These are phyloP conservation scores for Hortaea werneckii DNA, from an alignment of 2,329 filamentous ascomycete genomes.

Conservation along the genomic window DNA sequence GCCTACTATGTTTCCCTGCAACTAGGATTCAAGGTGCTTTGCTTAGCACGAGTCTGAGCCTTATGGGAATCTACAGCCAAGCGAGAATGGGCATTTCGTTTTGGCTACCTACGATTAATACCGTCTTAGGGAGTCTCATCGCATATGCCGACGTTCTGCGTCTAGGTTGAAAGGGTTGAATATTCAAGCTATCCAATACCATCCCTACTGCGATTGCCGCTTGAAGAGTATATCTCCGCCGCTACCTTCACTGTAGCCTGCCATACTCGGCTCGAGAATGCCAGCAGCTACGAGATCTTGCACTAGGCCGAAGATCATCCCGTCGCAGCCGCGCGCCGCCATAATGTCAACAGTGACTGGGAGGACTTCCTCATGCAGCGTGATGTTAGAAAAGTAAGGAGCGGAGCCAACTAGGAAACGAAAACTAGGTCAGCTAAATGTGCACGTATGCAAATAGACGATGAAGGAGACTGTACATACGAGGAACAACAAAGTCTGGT, in stretches of 20 bases:
- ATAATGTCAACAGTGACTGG: constrained; percentile 51
- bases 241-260: constrained; percentile 32
- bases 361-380: constrained; percentile 39
- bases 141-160: background rate
- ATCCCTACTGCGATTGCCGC: constrained; percentile 2
- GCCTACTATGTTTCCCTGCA: background rate
- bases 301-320: constrained; percentile 46
- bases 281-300: constrained; percentile 42
- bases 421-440: background rate
- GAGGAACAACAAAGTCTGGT: constrained; percentile 38
- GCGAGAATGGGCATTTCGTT: background rate
- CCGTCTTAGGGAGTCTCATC: background rate
- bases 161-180: background rate
- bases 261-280: constrained; percentile 36
- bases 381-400: constrained; percentile 39
- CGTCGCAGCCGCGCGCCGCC: constrained; percentile 51
- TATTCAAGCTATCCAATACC: background rate
- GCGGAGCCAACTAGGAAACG: constrained; percentile 27
- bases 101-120: background rate
- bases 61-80: background rate
- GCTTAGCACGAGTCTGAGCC: background rate
- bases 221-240: constrained; percentile 33
- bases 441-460: background rate
- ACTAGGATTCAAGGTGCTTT: background rate
- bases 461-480: constrained; percentile 8